A percentile compares a stretch with the other conserved stretches of the same genome.
phyloP scores from a whole-genome alignment of 2,329 filamentous ascomycete genomes.

The Xenoacremonium recifei region DNA sequence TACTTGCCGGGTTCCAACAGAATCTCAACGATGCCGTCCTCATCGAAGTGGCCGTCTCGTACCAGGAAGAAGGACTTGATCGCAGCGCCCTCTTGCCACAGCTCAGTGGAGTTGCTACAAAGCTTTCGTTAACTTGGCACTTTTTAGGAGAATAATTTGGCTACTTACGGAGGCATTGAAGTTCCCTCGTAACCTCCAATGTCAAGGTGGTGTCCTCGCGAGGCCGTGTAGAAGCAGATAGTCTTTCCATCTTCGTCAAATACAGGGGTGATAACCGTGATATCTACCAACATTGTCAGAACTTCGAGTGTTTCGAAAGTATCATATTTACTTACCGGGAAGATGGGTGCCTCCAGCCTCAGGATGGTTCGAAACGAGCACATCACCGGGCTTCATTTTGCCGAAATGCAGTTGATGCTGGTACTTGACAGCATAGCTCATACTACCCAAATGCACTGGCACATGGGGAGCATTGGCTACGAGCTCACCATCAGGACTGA shows the following conservation, averaged over 20 bases:
- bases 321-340: neutral
- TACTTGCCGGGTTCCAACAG: conserved; percentile 40
- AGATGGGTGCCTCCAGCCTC: neutral
- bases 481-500: conserved; percentile 68
- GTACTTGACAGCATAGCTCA: conserved; percentile 72
- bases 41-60: conserved; percentile 19
- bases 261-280: conserved; percentile 15
- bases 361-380: conserved; percentile 61
- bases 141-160: too few species aligned
- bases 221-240: conserved; percentile 22
- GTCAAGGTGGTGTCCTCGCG: conserved; percentile 24
- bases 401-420: conserved; percentile 64
- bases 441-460: conserved; percentile 74
- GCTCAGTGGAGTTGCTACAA: conserved; percentile 57
- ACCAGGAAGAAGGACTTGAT: conserved; percentile 39
- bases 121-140: too few species aligned
- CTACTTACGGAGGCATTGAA: conserved; percentile 74
- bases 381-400: conserved; percentile 70
- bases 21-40: conserved; percentile 57
- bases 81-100: conserved; percentile 56
- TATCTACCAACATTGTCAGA: conserved; percentile 12
- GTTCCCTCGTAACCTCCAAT: conserved; percentile 62
- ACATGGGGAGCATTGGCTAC: conserved; percentile 75
- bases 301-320: conserved; percentile 46
- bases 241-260: conserved; percentile 17